phyloP scores from a whole-genome alignment of 1,284 basidiomycete species.

The Cerioporus squamosus region DNA sequence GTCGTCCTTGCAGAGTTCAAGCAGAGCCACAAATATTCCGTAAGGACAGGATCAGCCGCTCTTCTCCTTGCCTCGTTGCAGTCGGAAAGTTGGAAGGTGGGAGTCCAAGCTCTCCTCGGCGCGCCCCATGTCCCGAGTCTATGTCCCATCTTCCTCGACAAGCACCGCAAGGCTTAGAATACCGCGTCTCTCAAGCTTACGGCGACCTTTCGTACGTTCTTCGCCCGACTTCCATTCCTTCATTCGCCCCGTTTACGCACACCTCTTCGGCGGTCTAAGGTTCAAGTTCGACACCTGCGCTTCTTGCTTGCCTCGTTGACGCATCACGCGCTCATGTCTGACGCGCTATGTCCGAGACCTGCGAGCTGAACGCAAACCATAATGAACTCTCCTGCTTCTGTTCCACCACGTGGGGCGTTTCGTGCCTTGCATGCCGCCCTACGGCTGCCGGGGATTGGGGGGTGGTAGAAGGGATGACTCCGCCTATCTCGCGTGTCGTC shows the following conservation, averaged over 20 bases:
- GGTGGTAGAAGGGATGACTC: background rate
- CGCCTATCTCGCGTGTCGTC: background rate
- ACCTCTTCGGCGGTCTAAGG: conserved; percentile 1
- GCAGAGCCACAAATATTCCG: background rate
- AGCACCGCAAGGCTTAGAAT: too few species aligned
- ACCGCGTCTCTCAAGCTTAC: background rate
- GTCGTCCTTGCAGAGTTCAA: conserved; percentile 6
- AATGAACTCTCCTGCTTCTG: conserved; percentile 15
- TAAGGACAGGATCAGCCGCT: background rate
- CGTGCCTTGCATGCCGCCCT: conserved; percentile 4
- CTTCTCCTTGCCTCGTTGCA: background rate
- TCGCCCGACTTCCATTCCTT: conserved; percentile 4
- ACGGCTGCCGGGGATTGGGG: background rate
- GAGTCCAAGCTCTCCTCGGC: background rate
- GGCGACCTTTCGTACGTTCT: too few species aligned
- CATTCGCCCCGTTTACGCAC: background rate
- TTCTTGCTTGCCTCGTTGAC: conserved; percentile 11
- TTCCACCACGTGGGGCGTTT: conserved; percentile 11
- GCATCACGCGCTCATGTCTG: conserved; percentile 7
- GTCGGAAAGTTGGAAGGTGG: too few species aligned
- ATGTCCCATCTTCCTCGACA: too few species aligned
- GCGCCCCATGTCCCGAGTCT: too few species aligned
- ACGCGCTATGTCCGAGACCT: conserved; percentile 19
- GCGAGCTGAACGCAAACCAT: conserved; percentile 11
- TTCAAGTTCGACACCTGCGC: conserved; percentile 9